Conservation (phyloP, 805 yeast species). For the Candida ascalaphidarum region DNA sequence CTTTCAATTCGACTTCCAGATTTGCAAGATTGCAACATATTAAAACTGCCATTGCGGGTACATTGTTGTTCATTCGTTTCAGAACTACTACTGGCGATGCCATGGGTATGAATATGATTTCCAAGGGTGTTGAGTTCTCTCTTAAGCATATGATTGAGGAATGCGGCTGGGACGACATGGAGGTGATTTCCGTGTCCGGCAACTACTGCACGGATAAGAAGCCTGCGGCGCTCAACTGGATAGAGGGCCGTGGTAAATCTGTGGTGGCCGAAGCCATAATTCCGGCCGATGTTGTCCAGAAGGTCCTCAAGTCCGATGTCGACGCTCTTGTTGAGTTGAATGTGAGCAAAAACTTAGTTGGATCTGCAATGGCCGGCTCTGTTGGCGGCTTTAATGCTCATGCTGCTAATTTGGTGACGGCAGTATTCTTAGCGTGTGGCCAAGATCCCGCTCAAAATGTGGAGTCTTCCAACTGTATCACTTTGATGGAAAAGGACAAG, state of each 20-base stretch:
- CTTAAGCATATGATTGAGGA: constrained; percentile 78
- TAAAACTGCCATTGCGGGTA: constrained; percentile 93
- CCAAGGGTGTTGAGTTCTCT: constrained; percentile 92
- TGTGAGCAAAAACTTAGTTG: constrained; percentile 81
- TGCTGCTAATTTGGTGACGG: constrained; percentile 94
- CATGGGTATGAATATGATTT: constrained; percentile 99
- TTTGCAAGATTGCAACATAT: constrained; percentile 90
- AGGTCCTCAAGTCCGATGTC: constrained; percentile 86
- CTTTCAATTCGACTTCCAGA: constrained; percentile 93
- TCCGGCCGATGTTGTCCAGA: constrained; percentile 71
- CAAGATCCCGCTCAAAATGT: constrained; percentile 99
- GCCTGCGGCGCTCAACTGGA: constrained; percentile 98
- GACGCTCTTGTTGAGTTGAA: constrained; percentile 88
- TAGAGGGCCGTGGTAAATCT: constrained; percentile 97
- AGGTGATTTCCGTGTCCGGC: constrained; percentile 86
- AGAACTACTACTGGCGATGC: constrained; percentile 99
- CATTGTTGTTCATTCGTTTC: constrained; percentile 79
- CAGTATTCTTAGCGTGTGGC: constrained; percentile 89
- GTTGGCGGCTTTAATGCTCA: constrained; percentile 98
- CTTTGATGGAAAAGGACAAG: constrained; percentile 74
- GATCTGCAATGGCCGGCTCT: constrained; percentile 98
- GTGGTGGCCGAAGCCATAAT: constrained; percentile 93
- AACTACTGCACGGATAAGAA: constrained; percentile 97
- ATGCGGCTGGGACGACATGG: constrained; percentile 93
- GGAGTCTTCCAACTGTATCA: constrained; percentile 95